Evolutionary conservation across 176 grass and related monocot genomes (phyloP).

Genomic region (Zoysia japonica): DNA sequence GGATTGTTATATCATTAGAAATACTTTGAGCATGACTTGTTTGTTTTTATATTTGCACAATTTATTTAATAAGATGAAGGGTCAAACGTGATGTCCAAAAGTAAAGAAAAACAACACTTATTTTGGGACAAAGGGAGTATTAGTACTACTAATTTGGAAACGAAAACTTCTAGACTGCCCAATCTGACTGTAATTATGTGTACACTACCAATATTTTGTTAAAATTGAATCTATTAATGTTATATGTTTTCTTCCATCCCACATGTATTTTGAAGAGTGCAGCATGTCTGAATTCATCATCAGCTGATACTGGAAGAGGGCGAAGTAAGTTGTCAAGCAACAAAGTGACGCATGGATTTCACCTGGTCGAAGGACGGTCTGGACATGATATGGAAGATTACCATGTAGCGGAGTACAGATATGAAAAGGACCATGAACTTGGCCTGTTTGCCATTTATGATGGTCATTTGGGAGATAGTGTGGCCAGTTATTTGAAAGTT

Average conservation of each 20-base stretch:
- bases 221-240: constrained; percentile 14
- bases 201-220: neutral
- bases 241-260: constrained; percentile 12
- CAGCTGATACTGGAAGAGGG: constrained; percentile 66
- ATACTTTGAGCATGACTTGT: no score
- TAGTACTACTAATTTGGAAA: no score
- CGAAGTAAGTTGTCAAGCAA: constrained; percentile 83
- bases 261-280: constrained; percentile 50
- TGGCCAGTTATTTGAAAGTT: constrained; percentile 76
- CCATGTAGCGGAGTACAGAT: constrained; percentile 85
- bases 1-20: no score
- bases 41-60: no score
- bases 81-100: no score
- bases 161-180: no score
- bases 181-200: neutral
- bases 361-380: constrained; percentile 83
- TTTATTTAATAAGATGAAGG: no score
- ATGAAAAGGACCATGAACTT: constrained; percentile 65
- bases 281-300: constrained; percentile 63
- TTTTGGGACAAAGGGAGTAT: no score
- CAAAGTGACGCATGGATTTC: constrained; percentile 77
- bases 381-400: constrained; percentile 97
- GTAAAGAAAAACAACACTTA: no score
- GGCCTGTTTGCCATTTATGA: constrained; percentile 96
- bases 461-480: constrained; percentile 79